Evolutionary conservation across 192 early-diverging fungal genomes (phyloP).

Genomic region (Linnemannia elongata): DNA sequence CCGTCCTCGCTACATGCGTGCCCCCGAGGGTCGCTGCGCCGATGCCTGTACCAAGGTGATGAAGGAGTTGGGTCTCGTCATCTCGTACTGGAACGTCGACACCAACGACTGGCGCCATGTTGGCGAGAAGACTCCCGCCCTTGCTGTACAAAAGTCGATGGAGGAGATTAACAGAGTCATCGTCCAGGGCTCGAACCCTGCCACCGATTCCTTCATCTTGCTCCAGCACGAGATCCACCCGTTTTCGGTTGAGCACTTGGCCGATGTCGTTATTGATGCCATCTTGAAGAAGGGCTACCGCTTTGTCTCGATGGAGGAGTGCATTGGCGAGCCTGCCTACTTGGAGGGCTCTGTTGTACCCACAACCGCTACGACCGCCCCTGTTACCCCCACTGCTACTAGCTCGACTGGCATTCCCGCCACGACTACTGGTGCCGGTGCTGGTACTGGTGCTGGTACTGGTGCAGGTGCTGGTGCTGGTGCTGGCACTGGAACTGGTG

Average conservation of each 20-base stretch:
- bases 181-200: slow-evolving; percentile 21
- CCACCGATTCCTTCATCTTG: slow-evolving; percentile 39
- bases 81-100: slow-evolving; percentile 45
- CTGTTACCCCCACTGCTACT: not conserved
- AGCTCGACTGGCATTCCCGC: not conserved
- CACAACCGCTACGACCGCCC: not conserved
- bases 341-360: slow-evolving; percentile 8
- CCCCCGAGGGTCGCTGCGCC: slow-evolving; percentile 63
- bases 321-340: slow-evolving; percentile 27
- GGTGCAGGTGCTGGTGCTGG: not conserved
- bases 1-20: slow-evolving; percentile 67
- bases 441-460: not conserved
- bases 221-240: slow-evolving; percentile 54
- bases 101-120: slow-evolving; percentile 44
- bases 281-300: slow-evolving; percentile 44
- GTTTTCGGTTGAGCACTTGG: slow-evolving; percentile 33
- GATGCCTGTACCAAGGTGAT: slow-evolving; percentile 27
- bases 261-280: slow-evolving; percentile 36
- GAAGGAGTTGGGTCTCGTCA: slow-evolving; percentile 16
- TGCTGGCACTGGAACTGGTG: too few relatives aligned
- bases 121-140: not conserved
- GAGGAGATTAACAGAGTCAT: slow-evolving; percentile 6
- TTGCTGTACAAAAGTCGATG: slow-evolving; percentile 14
- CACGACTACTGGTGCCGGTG: not conserved
- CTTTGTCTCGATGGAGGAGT: slow-evolving; percentile 48